Conservation (phyloP, 805 yeast genomes). For the Scheffersomyces coipomensis region DNA sequence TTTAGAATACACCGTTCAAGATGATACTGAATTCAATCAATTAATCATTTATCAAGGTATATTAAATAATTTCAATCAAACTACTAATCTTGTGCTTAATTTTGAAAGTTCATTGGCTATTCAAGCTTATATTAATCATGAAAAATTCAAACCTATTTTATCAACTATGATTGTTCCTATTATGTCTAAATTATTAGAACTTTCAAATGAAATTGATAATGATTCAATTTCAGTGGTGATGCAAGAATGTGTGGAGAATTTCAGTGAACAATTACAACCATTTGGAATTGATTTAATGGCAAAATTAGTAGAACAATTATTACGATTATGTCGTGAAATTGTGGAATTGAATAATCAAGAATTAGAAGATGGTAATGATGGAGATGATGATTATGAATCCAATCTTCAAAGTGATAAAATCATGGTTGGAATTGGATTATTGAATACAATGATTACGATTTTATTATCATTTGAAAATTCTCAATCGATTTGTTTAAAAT, state of each 20-base stretch:
- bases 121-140: conserved; percentile 69
- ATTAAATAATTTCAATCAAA: conserved; percentile 25
- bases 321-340: conserved; percentile 37
- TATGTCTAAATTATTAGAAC: conserved; percentile 72
- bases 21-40: conserved; percentile 18
- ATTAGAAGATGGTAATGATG: conserved; percentile 33
- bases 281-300: conserved; percentile 60
- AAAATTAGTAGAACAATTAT: conserved; percentile 69
- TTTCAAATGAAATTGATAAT: conserved; percentile 80
- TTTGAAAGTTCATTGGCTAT: conserved; percentile 83
- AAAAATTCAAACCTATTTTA: conserved; percentile 66
- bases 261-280: conserved; percentile 83
- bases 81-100: conserved; percentile 63
- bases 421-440: conserved; percentile 76
- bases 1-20: conserved; percentile 51
- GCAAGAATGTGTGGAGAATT: conserved; percentile 92
- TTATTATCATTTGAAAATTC: conserved; percentile 82
- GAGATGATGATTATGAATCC: conserved; percentile 23
- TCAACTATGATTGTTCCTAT: conserved; percentile 70
- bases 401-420: conserved; percentile 60
- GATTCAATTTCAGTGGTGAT: conserved; percentile 87
- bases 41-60: conserved; percentile 33
- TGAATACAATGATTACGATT: conserved; percentile 81
- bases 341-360: conserved; percentile 38
- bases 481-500: conserved; percentile 55